Base-by-base conservation (phyloP, 768 basidiomycete species). In the Crassisporium funariophilum region DNA sequence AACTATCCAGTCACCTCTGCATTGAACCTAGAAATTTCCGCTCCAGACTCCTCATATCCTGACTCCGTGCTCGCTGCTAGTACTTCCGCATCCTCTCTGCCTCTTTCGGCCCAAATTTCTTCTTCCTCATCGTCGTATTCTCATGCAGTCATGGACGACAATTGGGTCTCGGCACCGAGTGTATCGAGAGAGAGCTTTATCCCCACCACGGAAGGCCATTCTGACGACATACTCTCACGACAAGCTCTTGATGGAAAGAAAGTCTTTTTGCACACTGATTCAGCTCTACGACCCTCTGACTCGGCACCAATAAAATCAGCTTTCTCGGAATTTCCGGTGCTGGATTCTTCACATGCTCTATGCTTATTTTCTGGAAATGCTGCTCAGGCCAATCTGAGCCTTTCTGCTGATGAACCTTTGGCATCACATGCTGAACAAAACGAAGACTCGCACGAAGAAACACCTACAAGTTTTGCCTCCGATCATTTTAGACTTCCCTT, bases 211-310 rank as follows among this genome's bases (percentile, higher is more conserved):
- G 50, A 33, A 31, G 42, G 50, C 44, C 53, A 35, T 43, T 51
- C 54, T 58, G 51, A 55, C 53, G 53, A 53, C 56, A 58, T 50
- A 50, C 53, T 58, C 56, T 49, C 56, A 58, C 56, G 53, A 41
- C 33, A 19, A 22, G 17, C 39, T 39, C 43, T 46, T 40, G 41
- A 40, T 46, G 44, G 39, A 41, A 40, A 46, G 49, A 45, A 34
- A 15, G 44, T 35, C 27, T 40, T 49, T 36, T 21, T 35, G 25
- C 29, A 49, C 11, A 31, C 34, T 20, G 41, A 38, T 39, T 13
- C 35, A 21, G 44, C 19, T 16, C 10, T n/a, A 15, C 19, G 35
- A 19, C 20, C 42, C 41, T 38, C 34, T 46, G 31, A 36, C 35
- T n/a, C n/a, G n/a, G n/a, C n/a, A n/a, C n/a, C n/a, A n/a, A n/a